These are phyloP conservation scores for Coemansia sp. DNA, from an alignment of 192 early-diverging fungal species.

Conservation along the genomic window DNA sequence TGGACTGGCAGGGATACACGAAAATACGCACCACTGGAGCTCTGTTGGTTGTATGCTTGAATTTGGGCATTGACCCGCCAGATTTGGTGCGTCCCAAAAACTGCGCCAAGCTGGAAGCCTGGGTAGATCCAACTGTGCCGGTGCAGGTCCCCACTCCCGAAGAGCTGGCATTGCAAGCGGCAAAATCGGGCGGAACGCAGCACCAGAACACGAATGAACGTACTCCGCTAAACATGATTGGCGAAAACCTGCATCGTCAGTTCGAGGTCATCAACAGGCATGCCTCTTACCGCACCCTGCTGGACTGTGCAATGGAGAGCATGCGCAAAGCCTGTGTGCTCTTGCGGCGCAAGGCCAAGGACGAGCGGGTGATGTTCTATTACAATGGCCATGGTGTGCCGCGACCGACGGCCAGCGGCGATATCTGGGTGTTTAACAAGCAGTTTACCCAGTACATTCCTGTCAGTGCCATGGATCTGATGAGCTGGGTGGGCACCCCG, in stretches of 20 bases:
- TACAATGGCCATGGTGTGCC: constrained; percentile 99
- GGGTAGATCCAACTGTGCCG: constrained; percentile 87
- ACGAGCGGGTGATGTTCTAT: constrained; percentile 93
- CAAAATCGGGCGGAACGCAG: constrained; percentile 9
- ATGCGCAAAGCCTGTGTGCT: constrained; percentile 84
- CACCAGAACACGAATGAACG: constrained; percentile 20
- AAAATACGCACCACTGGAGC: constrained; percentile 83
- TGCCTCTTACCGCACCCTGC: constrained; percentile 74
- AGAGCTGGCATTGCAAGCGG: constrained; percentile 71
- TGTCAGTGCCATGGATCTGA: constrained; percentile 84
- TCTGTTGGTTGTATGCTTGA: constrained; percentile 85
- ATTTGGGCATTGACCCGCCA: constrained; percentile 94
- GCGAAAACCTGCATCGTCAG: constrained; percentile 85
- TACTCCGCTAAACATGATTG: constrained; percentile 58
- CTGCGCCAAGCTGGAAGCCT: constrained; percentile 89
- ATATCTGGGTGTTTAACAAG: constrained; percentile 99
- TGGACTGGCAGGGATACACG: constrained; percentile 67
- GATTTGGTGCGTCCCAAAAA: constrained; percentile 85
- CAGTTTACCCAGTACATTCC: constrained; percentile 99
- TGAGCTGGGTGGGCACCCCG: constrained; percentile 93
- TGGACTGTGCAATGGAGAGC: constrained; percentile 92
- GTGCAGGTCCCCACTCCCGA: constrained; percentile 27
- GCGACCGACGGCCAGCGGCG: constrained; percentile 87
- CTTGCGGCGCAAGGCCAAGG: constrained; percentile 81
- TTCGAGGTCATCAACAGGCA: constrained; percentile 89